phyloP scores from a whole-genome alignment of 768 basidiomycete species.

The Strobilomyces confusus region DNA sequence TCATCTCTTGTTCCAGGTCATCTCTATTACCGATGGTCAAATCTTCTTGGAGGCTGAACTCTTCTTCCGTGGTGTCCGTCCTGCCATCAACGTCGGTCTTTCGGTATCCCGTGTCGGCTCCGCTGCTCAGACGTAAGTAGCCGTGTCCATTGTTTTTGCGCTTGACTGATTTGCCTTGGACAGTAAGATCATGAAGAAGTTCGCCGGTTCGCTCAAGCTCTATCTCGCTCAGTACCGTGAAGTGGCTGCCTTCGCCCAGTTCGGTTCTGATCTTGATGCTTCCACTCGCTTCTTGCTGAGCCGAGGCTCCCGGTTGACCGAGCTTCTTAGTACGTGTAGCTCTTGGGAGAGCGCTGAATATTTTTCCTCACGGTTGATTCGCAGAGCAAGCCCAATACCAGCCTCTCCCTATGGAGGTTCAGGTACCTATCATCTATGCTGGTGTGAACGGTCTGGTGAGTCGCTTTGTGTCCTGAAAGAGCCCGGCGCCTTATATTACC shows the following conservation, averaged over 20 bases:
- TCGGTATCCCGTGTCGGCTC: constrained; percentile 99
- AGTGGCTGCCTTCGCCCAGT: constrained; percentile 98
- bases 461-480: constrained; percentile 10
- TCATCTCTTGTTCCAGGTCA: constrained; percentile 57
- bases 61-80: constrained; percentile 99
- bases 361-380: constrained; percentile 17
- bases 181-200: constrained; percentile 99
- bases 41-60: constrained; percentile 99
- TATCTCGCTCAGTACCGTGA: constrained; percentile 99
- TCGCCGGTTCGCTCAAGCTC: constrained; percentile 98
- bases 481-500: background rate
- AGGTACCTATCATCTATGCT: constrained; percentile 98
- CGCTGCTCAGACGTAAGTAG: constrained; percentile 94
- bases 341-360: background rate
- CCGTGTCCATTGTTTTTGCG: background rate
- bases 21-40: constrained; percentile 99
- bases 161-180: constrained; percentile 7
- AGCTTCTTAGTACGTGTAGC: constrained; percentile 71
- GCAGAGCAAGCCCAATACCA: constrained; percentile 98
- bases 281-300: constrained; percentile 97
- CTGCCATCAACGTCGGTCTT: constrained; percentile 99
- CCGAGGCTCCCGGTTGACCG: constrained; percentile 97
- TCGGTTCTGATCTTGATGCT: constrained; percentile 99
- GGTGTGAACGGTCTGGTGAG: constrained; percentile 97
- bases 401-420: constrained; percentile 89